Conservation (phyloP, 169 alveolate species). For the Cryptosporidium viatorum region DNA sequence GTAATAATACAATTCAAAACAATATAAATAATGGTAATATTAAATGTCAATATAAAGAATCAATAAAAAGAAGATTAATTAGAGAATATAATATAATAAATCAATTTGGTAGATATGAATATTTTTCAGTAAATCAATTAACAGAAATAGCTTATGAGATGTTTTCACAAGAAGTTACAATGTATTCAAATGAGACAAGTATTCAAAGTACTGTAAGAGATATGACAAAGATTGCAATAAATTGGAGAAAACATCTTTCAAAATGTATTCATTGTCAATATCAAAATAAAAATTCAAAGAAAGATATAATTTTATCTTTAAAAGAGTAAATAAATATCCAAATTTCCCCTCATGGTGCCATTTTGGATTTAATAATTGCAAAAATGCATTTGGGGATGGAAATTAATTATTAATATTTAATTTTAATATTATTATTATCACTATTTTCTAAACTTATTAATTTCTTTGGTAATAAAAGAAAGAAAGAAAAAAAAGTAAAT, state of each 20-base stretch:
- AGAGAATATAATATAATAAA: constrained; percentile 35
- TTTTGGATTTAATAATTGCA: constrained; percentile 10
- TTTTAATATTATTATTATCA: no score
- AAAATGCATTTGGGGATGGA: not conserved
- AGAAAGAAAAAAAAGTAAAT: no score
- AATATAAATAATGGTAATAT: not conserved
- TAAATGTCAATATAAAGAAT: constrained; percentile 69
- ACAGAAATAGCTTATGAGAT: constrained; percentile 57
- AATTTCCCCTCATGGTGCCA: constrained; percentile 12
- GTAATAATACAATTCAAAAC: not conserved
- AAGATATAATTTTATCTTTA: not conserved
- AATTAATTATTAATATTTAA: not conserved
- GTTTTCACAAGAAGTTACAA: constrained; percentile 55
- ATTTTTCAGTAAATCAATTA: constrained; percentile 50
- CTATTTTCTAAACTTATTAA: not conserved
- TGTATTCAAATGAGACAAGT: constrained; percentile 48
- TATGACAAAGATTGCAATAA: constrained; percentile 22
- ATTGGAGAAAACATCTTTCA: constrained; percentile 40
- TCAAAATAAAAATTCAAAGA: constrained; percentile 1
- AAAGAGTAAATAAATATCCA: not conserved
- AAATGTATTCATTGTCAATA: constrained; percentile 56
- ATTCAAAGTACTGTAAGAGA: constrained; percentile 33
- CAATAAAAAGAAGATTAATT: constrained; percentile 58
- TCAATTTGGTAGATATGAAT: constrained; percentile 11
- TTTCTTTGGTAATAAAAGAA: not conserved